Base-by-base conservation (phyloP, 2,329 filamentous ascomycete species). In the Venturia carpophila region DNA sequence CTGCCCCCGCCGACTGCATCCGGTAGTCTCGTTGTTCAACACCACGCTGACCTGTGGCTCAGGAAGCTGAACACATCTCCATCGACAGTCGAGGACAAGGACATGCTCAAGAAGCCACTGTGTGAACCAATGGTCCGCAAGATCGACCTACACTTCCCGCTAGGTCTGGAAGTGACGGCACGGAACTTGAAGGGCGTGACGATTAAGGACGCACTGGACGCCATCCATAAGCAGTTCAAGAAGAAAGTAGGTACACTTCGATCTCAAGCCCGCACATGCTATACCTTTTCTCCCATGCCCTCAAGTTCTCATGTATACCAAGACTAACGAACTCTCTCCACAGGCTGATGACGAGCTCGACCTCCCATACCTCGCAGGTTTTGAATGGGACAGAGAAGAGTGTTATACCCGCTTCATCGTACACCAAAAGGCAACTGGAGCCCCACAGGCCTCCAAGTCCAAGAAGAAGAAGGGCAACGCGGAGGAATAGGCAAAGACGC, bases 41-140 rank as follows among this genome's bases (percentile, higher is more conserved):
- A 42, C 37, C 39, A 58, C 19, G 63, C 64, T 66, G 43, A 66
- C 64, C 17, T 45, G 47, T 30, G 27, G 30, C 60, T 41, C 70
- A 97, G 92, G 93, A 96, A 94, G 80, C 88, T 97, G 75, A 97
- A 97, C 84, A 90, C 87, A 64, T 93, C 92, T 43, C 84, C 91
- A 52, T 79, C 81, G 67, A 84, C 84, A 47, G 77, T 97, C 62
- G 92, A 97, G 39, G 93, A 97, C 71, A 88, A 89, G 72, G 87
- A 92, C 39, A 84, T 89, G 68, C 86, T 97, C 70, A 92, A 92
- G 80, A 87, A 92, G 76, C 80, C 83, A 67, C 86, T 97, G 70
- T 88, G 90, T 71, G 87, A 80, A 67, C 93, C 93, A 60, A 87
- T 89, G 42, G 85, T 97, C 77, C 96, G 94, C 84, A 93, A 91